These are phyloP conservation scores for Cubamyces sp. DNA, from an alignment of 768 basidiomycete genomes.

Conservation along the genomic window DNA sequence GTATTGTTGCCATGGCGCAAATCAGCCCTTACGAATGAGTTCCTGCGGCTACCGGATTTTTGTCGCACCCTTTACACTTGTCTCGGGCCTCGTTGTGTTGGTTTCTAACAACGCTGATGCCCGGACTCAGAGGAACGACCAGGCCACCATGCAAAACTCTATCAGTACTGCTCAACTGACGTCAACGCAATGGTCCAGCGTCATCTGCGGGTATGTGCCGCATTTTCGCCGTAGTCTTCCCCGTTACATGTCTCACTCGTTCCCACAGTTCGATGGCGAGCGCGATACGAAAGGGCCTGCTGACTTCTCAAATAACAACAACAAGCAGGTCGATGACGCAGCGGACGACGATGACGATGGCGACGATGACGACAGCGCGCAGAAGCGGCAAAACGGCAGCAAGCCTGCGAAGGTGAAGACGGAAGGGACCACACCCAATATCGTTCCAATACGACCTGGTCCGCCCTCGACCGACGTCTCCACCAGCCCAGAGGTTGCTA, in stretches of 20 bases:
- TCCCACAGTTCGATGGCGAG: constrained; percentile 52
- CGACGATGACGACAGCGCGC: constrained; percentile 34
- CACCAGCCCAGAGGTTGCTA: constrained; percentile 23
- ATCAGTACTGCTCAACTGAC: constrained; percentile 79
- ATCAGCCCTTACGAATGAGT: too few relatives aligned
- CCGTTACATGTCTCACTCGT: constrained; percentile 6
- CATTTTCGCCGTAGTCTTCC: neutral
- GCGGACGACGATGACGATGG: constrained; percentile 46
- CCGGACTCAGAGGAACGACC: constrained; percentile 63
- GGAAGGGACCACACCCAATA: constrained; percentile 18
- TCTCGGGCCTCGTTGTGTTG: neutral
- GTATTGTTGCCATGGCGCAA: too few relatives aligned
- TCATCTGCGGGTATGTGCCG: constrained; percentile 53
- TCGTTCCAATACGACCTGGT: constrained; percentile 28
- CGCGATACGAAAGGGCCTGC: constrained; percentile 51
- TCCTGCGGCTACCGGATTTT: too few relatives aligned
- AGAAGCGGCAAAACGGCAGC: constrained; percentile 22
- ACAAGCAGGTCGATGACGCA: constrained; percentile 34
- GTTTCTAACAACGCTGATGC: neutral
- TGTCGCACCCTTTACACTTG: too few relatives aligned
- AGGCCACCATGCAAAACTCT: constrained; percentile 80
- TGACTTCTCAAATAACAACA: constrained; percentile 50
- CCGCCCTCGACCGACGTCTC: constrained; percentile 18
- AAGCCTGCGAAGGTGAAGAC: constrained; percentile 27
- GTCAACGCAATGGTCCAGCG: constrained; percentile 71